Conservation (phyloP, 306 rosid genomes). For the Vicia sativa region DNA sequence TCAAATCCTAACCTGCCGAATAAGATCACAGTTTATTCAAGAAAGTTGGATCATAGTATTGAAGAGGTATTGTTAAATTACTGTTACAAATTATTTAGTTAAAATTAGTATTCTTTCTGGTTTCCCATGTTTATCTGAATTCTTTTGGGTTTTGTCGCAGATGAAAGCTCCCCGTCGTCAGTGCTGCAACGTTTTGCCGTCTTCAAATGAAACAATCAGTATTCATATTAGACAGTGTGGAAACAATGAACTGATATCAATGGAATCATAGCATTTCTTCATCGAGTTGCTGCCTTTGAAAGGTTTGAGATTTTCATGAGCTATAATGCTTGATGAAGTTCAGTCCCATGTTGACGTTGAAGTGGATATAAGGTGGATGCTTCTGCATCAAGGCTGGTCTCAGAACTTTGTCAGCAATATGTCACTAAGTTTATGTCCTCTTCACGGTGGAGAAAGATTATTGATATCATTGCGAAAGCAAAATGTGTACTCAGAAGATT, state of each 20-base stretch:
- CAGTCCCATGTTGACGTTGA: constrained; percentile 25
- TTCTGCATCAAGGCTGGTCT: constrained; percentile 19
- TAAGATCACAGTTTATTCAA: constrained; percentile 56
- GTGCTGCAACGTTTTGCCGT: constrained; percentile 61
- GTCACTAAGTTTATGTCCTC: background rate
- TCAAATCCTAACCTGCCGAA: constrained; percentile 48
- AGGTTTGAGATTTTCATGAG: constrained; percentile 10
- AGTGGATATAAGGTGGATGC: constrained; percentile 37
- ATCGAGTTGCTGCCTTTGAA: constrained; percentile 30
- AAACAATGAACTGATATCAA: constrained; percentile 59
- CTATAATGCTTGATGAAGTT: constrained; percentile 32
- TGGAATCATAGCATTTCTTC: constrained; percentile 52
- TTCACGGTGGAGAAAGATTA: constrained; percentile 24
- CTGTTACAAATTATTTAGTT: background rate
- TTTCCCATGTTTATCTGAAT: no score
- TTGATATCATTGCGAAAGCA: constrained; percentile 14
- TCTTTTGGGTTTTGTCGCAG: constrained; percentile 46
- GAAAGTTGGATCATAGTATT: constrained; percentile 58
- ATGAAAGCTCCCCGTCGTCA: constrained; percentile 83
- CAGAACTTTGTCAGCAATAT: constrained; percentile 6
- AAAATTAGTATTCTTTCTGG: no score
- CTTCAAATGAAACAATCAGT: constrained; percentile 49
- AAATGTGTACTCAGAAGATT: constrained; percentile 23
- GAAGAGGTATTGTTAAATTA: constrained; percentile 61
- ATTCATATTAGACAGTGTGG: constrained; percentile 61